phyloP scores from a whole-genome alignment of 192 early-diverging fungal genomes.

The Linderina pennispora region DNA sequence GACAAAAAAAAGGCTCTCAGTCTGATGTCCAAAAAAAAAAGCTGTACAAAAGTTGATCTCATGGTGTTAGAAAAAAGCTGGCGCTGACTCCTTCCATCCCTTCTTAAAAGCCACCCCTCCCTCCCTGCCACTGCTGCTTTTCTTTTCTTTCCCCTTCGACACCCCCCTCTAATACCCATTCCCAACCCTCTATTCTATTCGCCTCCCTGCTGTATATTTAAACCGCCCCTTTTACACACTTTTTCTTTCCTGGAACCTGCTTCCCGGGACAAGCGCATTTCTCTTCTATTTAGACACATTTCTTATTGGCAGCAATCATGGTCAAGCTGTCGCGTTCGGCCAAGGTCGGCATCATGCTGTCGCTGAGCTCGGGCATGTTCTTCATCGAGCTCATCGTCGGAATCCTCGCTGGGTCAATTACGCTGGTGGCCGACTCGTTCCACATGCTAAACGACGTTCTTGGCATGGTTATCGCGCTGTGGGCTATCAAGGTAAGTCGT shows the following conservation, averaged over 20 bases:
- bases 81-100: no score
- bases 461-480: constrained; percentile 70
- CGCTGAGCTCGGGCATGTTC: constrained; percentile 64
- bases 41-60: no score
- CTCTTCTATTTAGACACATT: background rate
- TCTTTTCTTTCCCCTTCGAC: background rate
- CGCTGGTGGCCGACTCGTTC: constrained; percentile 87
- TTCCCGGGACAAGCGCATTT: background rate
- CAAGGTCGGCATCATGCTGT: constrained; percentile 55
- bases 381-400: constrained; percentile 78
- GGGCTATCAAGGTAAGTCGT: constrained; percentile 60
- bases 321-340: constrained; percentile 46
- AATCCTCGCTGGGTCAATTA: constrained; percentile 66
- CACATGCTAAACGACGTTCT: constrained; percentile 88
- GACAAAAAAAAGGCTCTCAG: no score
- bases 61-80: no score
- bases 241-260: background rate
- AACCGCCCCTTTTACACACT: constrained; percentile 1
- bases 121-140: no score
- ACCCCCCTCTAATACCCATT: background rate
- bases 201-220: no score
- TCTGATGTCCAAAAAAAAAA: no score
- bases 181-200: constrained; percentile 2
- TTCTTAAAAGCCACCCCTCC: no score
- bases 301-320: constrained; percentile 1